Evolutionary conservation across 768 basidiomycete genomes (phyloP), one percentile per base, ranked within the genome.

Genomic region (Rhodotorula graminis): DNA sequence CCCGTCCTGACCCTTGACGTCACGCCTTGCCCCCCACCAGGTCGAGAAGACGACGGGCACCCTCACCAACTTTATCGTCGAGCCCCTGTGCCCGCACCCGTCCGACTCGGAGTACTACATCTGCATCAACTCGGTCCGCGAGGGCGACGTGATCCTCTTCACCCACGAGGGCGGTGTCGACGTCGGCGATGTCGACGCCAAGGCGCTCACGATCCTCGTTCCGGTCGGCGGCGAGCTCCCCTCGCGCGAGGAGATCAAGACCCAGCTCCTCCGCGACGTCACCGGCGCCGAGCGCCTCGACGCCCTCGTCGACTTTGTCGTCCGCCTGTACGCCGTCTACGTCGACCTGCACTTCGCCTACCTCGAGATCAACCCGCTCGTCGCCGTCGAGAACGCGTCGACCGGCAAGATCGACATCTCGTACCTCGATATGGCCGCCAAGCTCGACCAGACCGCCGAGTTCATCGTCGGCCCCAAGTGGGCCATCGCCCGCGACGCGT

Each of bases 341-440:
- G 94, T 93, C 77, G 93, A 99, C 82, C 90, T 98, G 65, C 96
- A 99, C 86, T 99, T 97, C 81, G 93, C 96, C 31, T 98, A 99
- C 84, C 92, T 99, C 80, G 95, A 98, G 84, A 99, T 99, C 83
- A 99, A 98, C 86, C 96, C 96, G 56, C 88, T 99, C 67, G 89
- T 98, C 80, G 90, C 92, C 80, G 88, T 97, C 78, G 93, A 96
- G 81, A 72, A 72, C 71, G 88, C 86, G 69, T 88, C 86, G 75
- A 83, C 85, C 76, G 85, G 85, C 77, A 87, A 86, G 71, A 88
- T 89, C 55, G 87, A 87, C 74, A 92, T 98, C 79, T 89, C 90
- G 83, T 97, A 93, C 84, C 89, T 99, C 74, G 95, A 99, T 82
- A 98, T 99, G 95, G 96, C 96, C 55, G 96, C 95, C 78, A 99